Evolutionary conservation across 768 basidiomycete species (phyloP).

Genomic region (Rhodotorula toruloides): DNA sequence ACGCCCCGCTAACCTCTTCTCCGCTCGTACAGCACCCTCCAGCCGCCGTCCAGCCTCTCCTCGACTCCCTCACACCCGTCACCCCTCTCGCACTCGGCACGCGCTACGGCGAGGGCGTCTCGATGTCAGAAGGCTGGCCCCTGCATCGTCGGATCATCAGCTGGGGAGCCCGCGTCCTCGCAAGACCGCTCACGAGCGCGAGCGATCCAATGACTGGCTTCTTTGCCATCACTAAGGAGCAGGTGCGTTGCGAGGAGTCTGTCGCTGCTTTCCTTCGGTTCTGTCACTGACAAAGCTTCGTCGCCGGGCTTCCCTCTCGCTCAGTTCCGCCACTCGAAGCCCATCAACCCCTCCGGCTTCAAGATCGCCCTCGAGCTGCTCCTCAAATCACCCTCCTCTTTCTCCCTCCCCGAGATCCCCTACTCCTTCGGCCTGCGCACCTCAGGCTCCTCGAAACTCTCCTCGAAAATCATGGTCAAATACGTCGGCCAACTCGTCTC

Average conservation of each 20-base stretch:
- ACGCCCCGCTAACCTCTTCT: background rate
- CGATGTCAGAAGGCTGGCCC: slow-evolving; percentile 43
- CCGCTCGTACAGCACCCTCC: slow-evolving; percentile 42
- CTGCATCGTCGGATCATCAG: slow-evolving; percentile 42
- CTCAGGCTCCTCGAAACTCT: slow-evolving; percentile 42
- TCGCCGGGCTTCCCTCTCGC: background rate
- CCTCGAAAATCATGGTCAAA: slow-evolving; percentile 42
- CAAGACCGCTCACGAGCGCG: slow-evolving; percentile 41
- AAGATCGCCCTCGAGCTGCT: slow-evolving; percentile 44
- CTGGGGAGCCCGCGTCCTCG: slow-evolving; percentile 41
- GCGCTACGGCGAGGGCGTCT: slow-evolving; percentile 42
- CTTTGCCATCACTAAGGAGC: slow-evolving; percentile 42
- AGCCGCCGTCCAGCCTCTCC: slow-evolving; percentile 34
- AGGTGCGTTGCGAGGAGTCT: too few relatives aligned
- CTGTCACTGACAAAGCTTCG: background rate
- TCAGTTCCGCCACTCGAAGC: slow-evolving; percentile 38
- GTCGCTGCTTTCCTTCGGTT: background rate
- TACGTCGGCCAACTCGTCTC: slow-evolving; percentile 43
- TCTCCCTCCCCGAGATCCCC: slow-evolving; percentile 35
- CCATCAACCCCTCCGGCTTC: slow-evolving; percentile 44
- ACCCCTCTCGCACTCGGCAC: slow-evolving; percentile 42
- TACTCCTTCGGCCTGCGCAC: slow-evolving; percentile 41
- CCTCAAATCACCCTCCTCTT: slow-evolving; percentile 37
- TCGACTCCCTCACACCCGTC: slow-evolving; percentile 32
- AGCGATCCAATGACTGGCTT: slow-evolving; percentile 45